These are phyloP conservation scores for Rubus idaeus DNA, from an alignment of 306 rosid species.

Conservation along the genomic window DNA sequence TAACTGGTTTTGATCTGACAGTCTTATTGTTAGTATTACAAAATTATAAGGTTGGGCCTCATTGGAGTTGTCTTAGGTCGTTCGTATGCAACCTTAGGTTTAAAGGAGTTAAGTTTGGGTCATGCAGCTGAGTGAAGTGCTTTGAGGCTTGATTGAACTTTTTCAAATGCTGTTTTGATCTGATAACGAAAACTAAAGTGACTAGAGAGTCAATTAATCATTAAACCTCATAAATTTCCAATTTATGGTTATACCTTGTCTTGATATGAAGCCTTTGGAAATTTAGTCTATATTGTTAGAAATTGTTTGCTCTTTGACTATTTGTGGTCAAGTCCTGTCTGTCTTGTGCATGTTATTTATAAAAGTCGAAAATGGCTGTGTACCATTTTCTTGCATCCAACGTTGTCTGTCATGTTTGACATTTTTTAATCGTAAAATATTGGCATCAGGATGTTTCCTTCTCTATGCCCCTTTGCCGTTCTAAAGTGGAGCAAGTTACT, in stretches of 20 bases:
- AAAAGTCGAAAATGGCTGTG: not conserved
- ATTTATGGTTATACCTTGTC: not conserved
- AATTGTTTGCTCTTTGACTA: not conserved
- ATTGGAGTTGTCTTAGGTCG: not conserved
- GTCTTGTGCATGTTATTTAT: not conserved
- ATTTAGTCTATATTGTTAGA: not conserved
- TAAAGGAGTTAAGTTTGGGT: not conserved
- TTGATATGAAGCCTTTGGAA: not conserved
- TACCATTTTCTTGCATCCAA: not conserved
- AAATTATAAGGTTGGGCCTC: not conserved
- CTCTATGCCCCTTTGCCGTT: slow-evolving; percentile 92
- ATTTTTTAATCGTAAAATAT: slow-evolving; percentile 22
- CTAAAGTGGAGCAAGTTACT: slow-evolving; percentile 75
- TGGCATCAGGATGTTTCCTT: slow-evolving; percentile 67
- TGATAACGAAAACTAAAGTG: not conserved
- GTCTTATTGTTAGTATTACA: slow-evolving; percentile 3
- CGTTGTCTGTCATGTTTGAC: not conserved
- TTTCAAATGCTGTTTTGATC: not conserved
- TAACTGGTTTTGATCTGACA: slow-evolving; percentile 6
- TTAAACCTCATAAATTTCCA: not conserved
- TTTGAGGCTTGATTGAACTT: not conserved
- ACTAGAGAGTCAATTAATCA: not conserved
- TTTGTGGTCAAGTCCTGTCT: not conserved
- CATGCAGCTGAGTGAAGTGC: not conserved
- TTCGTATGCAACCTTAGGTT: not conserved